Evolutionary conservation across 2,329 filamentous ascomycete species (phyloP).

Genomic region (Golovinomyces cichoracearum): DNA sequence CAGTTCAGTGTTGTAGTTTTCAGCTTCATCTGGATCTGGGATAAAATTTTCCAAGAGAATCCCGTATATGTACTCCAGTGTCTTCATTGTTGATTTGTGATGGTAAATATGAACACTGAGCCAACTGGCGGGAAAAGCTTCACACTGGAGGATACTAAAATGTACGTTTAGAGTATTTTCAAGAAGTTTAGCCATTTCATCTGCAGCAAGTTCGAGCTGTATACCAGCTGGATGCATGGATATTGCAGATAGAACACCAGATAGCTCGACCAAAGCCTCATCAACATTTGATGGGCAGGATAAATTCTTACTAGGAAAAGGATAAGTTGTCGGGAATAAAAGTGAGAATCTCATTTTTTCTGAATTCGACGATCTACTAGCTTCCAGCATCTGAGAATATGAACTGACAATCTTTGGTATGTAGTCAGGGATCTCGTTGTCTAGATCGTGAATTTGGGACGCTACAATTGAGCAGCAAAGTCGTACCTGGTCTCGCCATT

Average conservation of each 20-base stretch:
- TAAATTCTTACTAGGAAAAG: slow-evolving; percentile 52
- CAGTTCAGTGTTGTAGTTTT: slow-evolving; percentile 58
- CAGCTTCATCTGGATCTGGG: slow-evolving; percentile 69
- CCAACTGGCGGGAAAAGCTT: slow-evolving; percentile 75
- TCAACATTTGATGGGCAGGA: slow-evolving; percentile 38
- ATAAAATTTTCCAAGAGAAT: slow-evolving; percentile 64
- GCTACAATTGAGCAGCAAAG: slow-evolving; percentile 82
- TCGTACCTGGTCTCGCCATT: slow-evolving; percentile 81
- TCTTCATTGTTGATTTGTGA: slow-evolving; percentile 69
- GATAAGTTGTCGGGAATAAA: slow-evolving; percentile 71
- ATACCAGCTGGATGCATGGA: slow-evolving; percentile 49
- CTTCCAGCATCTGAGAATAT: slow-evolving; percentile 24
- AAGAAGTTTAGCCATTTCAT: slow-evolving; percentile 49
- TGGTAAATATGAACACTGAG: slow-evolving; percentile 82
- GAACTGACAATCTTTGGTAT: slow-evolving; percentile 79
- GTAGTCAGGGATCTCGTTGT: slow-evolving; percentile 62
- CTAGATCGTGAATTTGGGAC: slow-evolving; percentile 54
- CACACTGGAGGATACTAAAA: slow-evolving; percentile 66
- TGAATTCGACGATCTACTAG: neutral
- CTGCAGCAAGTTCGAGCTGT: slow-evolving; percentile 46
- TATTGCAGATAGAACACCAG: slow-evolving; percentile 60
- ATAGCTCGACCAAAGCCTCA: slow-evolving; percentile 68
- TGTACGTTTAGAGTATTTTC: slow-evolving; percentile 61
- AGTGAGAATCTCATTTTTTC: slow-evolving; percentile 47
- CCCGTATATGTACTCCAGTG: slow-evolving; percentile 54